phyloP scores from a whole-genome alignment of 768 basidiomycete species.

The Macrolepiota dolichaula region DNA sequence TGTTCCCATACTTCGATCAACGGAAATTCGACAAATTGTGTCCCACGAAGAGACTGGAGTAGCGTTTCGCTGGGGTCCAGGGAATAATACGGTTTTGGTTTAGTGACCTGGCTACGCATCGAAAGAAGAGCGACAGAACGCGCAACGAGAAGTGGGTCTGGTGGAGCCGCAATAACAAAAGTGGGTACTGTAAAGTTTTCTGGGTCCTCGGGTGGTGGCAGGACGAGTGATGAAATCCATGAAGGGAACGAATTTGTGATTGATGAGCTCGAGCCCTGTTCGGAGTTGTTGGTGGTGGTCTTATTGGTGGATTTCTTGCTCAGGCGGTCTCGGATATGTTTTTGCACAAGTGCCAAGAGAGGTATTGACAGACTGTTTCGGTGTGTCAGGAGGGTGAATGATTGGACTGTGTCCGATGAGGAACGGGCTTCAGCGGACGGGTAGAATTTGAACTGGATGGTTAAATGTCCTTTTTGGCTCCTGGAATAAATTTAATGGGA shows the following conservation, averaged over 20 bases:
- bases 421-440: conserved; percentile 40
- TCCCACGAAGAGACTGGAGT: conserved; percentile 45
- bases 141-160: conserved; percentile 27
- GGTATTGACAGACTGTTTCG: conserved; percentile 50
- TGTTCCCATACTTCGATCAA: conserved; percentile 76
- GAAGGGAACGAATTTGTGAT: conserved; percentile 30
- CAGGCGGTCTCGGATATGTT: conserved; percentile 39
- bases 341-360: conserved; percentile 48
- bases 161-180: conserved; percentile 54
- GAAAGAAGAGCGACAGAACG: conserved; percentile 3
- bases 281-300: neutral
- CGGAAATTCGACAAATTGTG: conserved; percentile 80
- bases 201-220: conserved; percentile 51
- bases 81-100: conserved; percentile 46
- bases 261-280: neutral
- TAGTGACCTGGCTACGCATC: conserved; percentile 14
- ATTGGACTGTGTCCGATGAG: conserved; percentile 24
- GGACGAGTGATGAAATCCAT: conserved; percentile 56
- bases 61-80: conserved; percentile 53
- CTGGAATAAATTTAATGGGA: conserved; percentile 32
- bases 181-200: conserved; percentile 54
- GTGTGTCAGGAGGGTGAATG: conserved; percentile 61
- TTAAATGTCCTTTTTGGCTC: conserved; percentile 63
- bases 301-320: conserved; percentile 35
- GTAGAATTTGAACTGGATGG: conserved; percentile 70